phyloP scores from a whole-genome alignment of 169 alveolate genomes.

The Theileria equi region DNA sequence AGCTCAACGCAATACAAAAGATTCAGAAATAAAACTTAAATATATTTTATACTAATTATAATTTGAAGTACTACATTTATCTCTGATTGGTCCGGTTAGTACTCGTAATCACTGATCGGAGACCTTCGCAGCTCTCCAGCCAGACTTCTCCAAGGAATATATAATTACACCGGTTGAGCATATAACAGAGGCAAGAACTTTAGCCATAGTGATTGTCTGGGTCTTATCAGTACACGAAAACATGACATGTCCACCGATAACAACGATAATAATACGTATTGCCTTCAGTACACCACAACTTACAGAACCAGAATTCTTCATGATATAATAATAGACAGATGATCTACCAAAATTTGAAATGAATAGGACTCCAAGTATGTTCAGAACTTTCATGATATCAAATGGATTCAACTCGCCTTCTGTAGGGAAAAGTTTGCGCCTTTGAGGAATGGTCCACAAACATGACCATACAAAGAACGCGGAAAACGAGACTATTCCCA shows the following conservation, averaged over 20 bases:
- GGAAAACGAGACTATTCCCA: slow-evolving; percentile 56
- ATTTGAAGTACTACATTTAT: no score
- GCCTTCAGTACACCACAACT: slow-evolving; percentile 66
- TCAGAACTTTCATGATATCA: slow-evolving; percentile 46
- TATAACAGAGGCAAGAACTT: slow-evolving; percentile 47
- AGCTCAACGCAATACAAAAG: neutral
- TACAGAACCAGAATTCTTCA: slow-evolving; percentile 57
- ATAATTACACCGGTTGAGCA: slow-evolving; percentile 54
- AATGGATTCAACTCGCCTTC: slow-evolving; percentile 38
- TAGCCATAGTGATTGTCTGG: slow-evolving; percentile 40
- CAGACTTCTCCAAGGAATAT: slow-evolving; percentile 51
- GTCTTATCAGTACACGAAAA: slow-evolving; percentile 44
- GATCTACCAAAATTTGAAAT: slow-evolving; percentile 58
- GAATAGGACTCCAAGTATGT: slow-evolving; percentile 24
- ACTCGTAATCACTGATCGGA: no score
- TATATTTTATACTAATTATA: neutral
- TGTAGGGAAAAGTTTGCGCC: slow-evolving; percentile 38
- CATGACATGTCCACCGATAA: slow-evolving; percentile 35
- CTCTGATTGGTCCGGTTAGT: no score
- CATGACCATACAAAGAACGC: slow-evolving; percentile 45
- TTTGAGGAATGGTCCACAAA: slow-evolving; percentile 53
- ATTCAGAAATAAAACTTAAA: neutral
- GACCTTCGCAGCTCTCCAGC: slow-evolving; percentile 1
- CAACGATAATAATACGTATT: slow-evolving; percentile 44
- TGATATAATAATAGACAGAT: slow-evolving; percentile 58